Conservation (phyloP, 2,329 filamentous ascomycete species). For the Cryphonectria carpinicola region DNA sequence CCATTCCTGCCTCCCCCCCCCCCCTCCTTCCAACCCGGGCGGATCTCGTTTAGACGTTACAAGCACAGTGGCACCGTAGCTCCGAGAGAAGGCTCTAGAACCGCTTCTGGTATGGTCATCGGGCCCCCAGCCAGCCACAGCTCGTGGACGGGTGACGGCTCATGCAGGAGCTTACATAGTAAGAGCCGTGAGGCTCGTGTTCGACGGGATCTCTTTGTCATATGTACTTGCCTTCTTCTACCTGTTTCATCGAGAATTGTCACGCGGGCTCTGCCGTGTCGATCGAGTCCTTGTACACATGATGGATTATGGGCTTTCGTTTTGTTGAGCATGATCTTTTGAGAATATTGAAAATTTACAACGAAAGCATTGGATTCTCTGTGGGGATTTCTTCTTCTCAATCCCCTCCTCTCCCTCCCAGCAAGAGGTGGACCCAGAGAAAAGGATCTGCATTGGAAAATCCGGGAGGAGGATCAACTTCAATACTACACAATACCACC, state of each 20-base stretch:
- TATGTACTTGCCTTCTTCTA: background rate
- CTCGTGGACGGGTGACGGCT: background rate
- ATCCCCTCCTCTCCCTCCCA: no score
- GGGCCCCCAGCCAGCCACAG: background rate
- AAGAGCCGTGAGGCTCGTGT: background rate
- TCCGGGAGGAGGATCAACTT: background rate
- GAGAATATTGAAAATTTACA: background rate
- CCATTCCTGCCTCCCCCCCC: background rate
- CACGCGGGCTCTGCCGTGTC: background rate
- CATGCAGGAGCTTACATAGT: background rate
- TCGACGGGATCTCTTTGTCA: background rate
- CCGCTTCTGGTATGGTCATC: background rate
- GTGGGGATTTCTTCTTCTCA: background rate
- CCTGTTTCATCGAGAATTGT: background rate
- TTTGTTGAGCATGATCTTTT: background rate
- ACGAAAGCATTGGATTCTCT: background rate
- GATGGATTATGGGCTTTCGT: no score
- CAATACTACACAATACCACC: background rate
- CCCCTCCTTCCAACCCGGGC: background rate
- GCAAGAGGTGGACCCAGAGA: background rate
- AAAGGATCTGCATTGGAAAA: background rate
- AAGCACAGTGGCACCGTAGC: background rate
- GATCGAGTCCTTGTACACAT: background rate
- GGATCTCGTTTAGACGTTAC: constrained; percentile 10
- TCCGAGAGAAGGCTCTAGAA: background rate